Conservation (phyloP, 208 protist species). For the Crithidia thermophila region DNA sequence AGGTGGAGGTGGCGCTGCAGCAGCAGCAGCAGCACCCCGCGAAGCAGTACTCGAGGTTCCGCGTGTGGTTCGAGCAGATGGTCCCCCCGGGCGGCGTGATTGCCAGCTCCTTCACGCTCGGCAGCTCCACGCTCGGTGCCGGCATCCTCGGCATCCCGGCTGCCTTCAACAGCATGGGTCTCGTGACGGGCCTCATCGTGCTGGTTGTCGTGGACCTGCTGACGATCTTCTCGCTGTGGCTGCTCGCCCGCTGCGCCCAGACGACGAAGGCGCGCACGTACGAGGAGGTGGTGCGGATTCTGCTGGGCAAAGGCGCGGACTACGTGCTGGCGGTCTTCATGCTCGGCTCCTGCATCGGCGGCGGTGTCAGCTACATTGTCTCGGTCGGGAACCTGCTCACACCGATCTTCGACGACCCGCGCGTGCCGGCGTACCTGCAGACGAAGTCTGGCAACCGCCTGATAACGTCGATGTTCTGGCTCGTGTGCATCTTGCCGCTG, state of each 20-base stretch:
- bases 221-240: constrained; percentile 70
- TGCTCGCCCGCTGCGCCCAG: constrained; percentile 40
- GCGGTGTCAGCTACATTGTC: constrained; percentile 72
- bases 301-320: constrained; percentile 34
- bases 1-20: neutral
- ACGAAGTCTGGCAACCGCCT: constrained; percentile 40
- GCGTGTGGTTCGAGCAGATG: constrained; percentile 34
- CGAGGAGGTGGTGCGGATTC: constrained; percentile 29
- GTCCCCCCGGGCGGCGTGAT: constrained; percentile 59
- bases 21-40: neutral
- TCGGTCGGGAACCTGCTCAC: constrained; percentile 57
- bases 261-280: constrained; percentile 46
- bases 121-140: constrained; percentile 60
- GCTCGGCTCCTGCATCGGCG: constrained; percentile 52
- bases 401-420: constrained; percentile 42
- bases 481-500: constrained; percentile 68
- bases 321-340: constrained; percentile 37
- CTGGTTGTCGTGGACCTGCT: constrained; percentile 43
- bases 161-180: constrained; percentile 65
- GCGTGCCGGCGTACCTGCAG: constrained; percentile 37
- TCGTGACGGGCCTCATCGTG: constrained; percentile 44
- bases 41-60: constrained; percentile 13
- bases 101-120: constrained; percentile 61
- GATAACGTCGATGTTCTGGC: constrained; percentile 50
- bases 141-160: constrained; percentile 63